phyloP scores from a whole-genome alignment of 345 rosid species.

The Luvunga scandens region DNA sequence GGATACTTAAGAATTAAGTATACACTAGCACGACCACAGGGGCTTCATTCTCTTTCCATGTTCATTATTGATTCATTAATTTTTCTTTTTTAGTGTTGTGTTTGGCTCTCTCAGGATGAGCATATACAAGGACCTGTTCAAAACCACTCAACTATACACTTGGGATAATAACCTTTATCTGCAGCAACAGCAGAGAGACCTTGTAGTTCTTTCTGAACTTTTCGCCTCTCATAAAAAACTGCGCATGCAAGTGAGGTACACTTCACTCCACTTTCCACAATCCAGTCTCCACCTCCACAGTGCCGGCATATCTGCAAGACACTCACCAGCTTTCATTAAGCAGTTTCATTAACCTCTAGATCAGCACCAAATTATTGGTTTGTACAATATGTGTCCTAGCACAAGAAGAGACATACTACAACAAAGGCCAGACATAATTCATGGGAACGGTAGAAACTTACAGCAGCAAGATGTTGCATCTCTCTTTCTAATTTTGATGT shows the following conservation, averaged over 20 bases:
- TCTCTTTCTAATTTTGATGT: conserved; percentile 81
- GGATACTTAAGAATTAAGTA: not conserved
- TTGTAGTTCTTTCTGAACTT: conserved; percentile 84
- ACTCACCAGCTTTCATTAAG: not conserved
- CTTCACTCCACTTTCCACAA: conserved; percentile 77
- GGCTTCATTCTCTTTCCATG: too few relatives aligned
- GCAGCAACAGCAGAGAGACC: conserved; percentile 61
- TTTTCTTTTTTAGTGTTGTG: too few relatives aligned
- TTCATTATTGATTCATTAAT: too few relatives aligned
- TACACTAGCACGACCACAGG: not conserved
- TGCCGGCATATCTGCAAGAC: conserved; percentile 76
- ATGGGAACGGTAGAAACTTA: conserved; percentile 32
- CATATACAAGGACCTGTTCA: conserved; percentile 18
- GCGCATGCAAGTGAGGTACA: conserved; percentile 88
- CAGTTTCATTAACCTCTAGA: not conserved
- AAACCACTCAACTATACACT: conserved; percentile 90
- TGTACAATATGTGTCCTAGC: not conserved
- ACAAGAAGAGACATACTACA: not conserved
- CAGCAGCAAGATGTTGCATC: conserved; percentile 85
- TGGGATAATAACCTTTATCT: conserved; percentile 66
- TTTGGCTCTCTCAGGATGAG: not conserved
- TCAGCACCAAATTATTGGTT: not conserved
- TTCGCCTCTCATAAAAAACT: conserved; percentile 82
- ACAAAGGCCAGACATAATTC: not conserved
- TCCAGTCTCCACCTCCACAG: conserved; percentile 98